Evolutionary conservation across 345 rosid species (phyloP), one percentile per base, ranked within the genome.

Genomic region (Clausena lansium): DNA sequence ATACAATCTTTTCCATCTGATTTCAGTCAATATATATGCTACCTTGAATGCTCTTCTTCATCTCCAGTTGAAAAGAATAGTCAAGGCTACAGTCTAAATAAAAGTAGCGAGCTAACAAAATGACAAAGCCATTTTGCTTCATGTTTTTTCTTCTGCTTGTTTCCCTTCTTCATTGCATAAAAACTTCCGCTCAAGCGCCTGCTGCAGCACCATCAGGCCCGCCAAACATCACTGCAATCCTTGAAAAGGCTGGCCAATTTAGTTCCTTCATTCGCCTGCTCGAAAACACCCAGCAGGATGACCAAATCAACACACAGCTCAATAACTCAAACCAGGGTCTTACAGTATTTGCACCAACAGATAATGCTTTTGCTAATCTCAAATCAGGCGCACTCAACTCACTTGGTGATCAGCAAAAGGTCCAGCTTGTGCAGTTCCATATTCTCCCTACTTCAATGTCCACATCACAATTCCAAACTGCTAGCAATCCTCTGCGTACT

Each of bases 401-500:
- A 0, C 87, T 95, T 1, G 82, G 89, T 0, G 95, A 91, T 72
- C 92, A 87, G 50, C 85, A 89, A 73, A 91, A 95, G 73, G 90
- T 89, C 72, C 91, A 91, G 78, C 84, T 95, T 33, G 84, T 95
- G 65, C 98, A 95, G 71, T 95, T 90, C 82, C 98, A 95, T 78
- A 66, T 95, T 71, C 88, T 93, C 39, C 98, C 97, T 11, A 83
- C 78, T 2, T 80, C 88, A 77, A 52, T 91, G 30, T 79, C 97
- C 39, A 81, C 76, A 81, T 70, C 97, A 9, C 97, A 90, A 86
- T 95, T 95, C 83, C 95, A 90, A 75, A 95, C 97, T n/a, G 87
- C 87, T 28, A 93, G 94, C 84, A 95, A 95, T 83, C 98, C 98
- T 13, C 78, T 95, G 79, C 88, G 95, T 36, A 95, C 98, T 6